Evolutionary conservation across 2,329 filamentous ascomycete species (phyloP).

Genomic region (Drechslerella dactyloides): DNA sequence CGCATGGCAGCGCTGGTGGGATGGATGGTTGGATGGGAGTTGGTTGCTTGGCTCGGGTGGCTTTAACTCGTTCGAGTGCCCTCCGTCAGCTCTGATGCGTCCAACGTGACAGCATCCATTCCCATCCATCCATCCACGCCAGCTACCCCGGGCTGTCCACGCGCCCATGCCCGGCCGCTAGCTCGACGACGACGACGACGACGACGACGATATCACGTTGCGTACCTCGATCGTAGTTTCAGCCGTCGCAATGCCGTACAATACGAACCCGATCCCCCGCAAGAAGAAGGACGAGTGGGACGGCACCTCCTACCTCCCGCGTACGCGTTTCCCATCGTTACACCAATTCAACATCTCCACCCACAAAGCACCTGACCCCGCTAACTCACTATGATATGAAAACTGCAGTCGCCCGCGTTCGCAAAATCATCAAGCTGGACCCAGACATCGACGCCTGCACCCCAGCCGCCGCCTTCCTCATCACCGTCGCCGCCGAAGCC

Average conservation of each 20-base stretch:
- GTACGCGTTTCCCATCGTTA: too few species aligned
- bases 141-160: conserved; percentile 5
- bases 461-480: conserved; percentile 91
- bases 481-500: conserved; percentile 93
- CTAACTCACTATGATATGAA: conserved; percentile 4
- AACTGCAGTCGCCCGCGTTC: conserved; percentile 80
- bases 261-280: conserved; percentile 37
- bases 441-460: conserved; percentile 84
- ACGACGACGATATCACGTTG: not conserved
- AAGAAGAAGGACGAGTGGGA: conserved; percentile 46
- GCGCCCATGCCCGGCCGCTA: conserved; percentile 1
- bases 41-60: not conserved
- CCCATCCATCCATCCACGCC: not conserved
- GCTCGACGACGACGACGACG: too few species aligned
- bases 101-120: conserved; percentile 25
- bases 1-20: too few species aligned
- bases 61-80: not conserved
- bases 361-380: not conserved
- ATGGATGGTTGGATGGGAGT: too few species aligned
- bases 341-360: too few species aligned
- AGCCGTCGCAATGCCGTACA: conserved; percentile 28
- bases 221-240: not conserved
- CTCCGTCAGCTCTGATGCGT: not conserved
- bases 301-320: conserved; percentile 44
- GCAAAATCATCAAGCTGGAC: conserved; percentile 91